Percentiles rank a stretch among this genome's conserved stretches.
These are phyloP conservation scores for Salix udensis DNA, from an alignment of 345 rosid species.

Conservation along the genomic window DNA sequence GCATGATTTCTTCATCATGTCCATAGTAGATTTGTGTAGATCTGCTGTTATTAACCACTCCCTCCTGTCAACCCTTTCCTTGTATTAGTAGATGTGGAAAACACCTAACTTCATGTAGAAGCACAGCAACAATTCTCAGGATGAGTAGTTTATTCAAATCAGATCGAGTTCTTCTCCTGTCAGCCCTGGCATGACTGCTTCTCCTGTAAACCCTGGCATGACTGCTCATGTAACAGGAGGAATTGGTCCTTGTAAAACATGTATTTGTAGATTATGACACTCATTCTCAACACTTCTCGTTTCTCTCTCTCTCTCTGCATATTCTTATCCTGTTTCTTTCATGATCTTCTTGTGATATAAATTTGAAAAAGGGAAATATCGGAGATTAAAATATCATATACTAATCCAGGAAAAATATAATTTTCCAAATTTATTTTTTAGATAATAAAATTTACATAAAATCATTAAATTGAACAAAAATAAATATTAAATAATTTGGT, in stretches of 20 bases:
- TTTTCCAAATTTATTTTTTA: too few species aligned
- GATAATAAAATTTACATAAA: too few species aligned
- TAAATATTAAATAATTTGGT: too few species aligned
- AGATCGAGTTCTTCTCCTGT: neutral
- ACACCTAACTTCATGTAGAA: neutral
- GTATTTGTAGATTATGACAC: neutral
- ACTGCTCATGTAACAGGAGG: neutral
- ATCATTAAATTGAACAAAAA: too few species aligned
- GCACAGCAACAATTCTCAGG: neutral
- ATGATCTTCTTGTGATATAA: too few species aligned
- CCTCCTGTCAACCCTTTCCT: neutral
- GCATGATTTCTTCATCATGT: neutral
- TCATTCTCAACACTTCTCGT: neutral
- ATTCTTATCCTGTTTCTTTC: too few species aligned
- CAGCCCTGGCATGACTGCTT: too few species aligned
- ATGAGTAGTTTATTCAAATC: neutral
- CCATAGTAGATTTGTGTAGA: neutral
- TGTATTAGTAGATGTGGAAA: neutral
- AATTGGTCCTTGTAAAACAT: neutral
- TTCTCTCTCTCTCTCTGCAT: neutral
- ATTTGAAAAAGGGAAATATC: too few species aligned
- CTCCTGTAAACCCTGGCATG: neutral
- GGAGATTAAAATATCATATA: too few species aligned
- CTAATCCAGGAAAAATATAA: too few species aligned
- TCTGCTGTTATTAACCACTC: neutral